Evolutionary conservation across 805 yeast genomes (phyloP), one percentile per base, ranked within the genome.

Genomic region (Cyberlindnera maclurae): DNA sequence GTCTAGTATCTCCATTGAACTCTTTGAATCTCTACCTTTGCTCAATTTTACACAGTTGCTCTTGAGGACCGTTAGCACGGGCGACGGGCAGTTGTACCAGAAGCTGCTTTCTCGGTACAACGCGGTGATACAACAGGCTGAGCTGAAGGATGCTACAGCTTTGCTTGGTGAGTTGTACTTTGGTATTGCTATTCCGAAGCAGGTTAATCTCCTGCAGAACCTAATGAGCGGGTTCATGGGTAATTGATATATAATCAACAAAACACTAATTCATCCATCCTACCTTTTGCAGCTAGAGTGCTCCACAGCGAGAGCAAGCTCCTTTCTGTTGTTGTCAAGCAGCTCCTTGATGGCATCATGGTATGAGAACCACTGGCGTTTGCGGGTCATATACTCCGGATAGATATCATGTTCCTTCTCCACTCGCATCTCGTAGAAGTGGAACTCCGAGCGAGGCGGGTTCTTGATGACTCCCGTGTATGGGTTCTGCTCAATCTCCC

Each of bases 401-500:
- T 89, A 93, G 17, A 58, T 68, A 1, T 65, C 70, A 31, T 70
- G 70, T 43, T 84, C 64, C 36, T 71, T 64, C 12, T 59, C 70
- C 2, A 82, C 77, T 12, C 57, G 54, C 82, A 90, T 70, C 58
- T 90, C 95, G 58, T 71, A 93, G 57, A 90, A 82, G 56, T 88
- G 93, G 54, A 80, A 90, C 57, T 87, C 95, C n/a, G 89, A 70
- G 45, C 84, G 68, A 3, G 96, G 95, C 5, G 79, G 74, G 31
- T 65, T 59, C 18, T 43, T 57, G 31, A 59, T 49, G 1, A 62
- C 57, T 9, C 57, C 58, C 4, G 51, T 45, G 12, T 45, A 45
- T 32, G 43, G 45, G 16, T 49, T 49, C 12, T 52, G 57, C 17
- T 35, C 38, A 36, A 41, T 43, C 32, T 50, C 37, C 9, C 48